phyloP scores from a whole-genome alignment of 2,329 filamentous ascomycete genomes.

The Coleophoma crateriformis region DNA sequence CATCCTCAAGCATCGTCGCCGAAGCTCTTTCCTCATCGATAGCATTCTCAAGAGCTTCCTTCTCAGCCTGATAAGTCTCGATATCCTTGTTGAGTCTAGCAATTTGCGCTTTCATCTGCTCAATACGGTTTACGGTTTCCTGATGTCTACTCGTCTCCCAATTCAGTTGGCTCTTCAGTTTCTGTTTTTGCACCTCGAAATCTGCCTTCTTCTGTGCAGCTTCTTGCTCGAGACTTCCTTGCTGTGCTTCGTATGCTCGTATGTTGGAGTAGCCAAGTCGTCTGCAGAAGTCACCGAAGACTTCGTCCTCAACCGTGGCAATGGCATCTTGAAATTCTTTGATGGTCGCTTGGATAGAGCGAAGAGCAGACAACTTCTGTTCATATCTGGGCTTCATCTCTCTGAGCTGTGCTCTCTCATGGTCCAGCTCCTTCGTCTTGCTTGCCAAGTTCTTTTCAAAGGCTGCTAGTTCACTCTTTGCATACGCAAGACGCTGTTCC shows the following conservation, averaged over 20 bases:
- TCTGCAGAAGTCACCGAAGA: slow-evolving; percentile 82
- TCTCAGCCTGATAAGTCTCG: slow-evolving; percentile 64
- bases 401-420: slow-evolving; percentile 65
- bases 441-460: slow-evolving; percentile 79
- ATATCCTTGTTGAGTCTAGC: slow-evolving; percentile 65
- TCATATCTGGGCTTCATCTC: slow-evolving; percentile 75
- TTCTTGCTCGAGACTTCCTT: slow-evolving; percentile 88
- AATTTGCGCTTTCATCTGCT: slow-evolving; percentile 60
- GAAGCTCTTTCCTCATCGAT: slow-evolving; percentile 71
- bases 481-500: slow-evolving; percentile 67
- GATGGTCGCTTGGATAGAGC: slow-evolving; percentile 52
- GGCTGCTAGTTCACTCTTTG: slow-evolving; percentile 69
- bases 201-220: slow-evolving; percentile 80
- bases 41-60: slow-evolving; percentile 66
- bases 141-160: slow-evolving; percentile 49
- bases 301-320: slow-evolving; percentile 76
- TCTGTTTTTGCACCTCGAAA: slow-evolving; percentile 79
- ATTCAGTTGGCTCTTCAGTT: slow-evolving; percentile 56
- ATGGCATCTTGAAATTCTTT: slow-evolving; percentile 58
- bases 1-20: slow-evolving; percentile 68
- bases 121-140: slow-evolving; percentile 63
- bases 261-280: slow-evolving; percentile 85
- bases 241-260: slow-evolving; percentile 87
- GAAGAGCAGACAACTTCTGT: slow-evolving; percentile 64
- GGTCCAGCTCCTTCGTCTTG: slow-evolving; percentile 76